Base-by-base conservation (phyloP, 2,329 filamentous ascomycete genomes). In the Ophiocordyceps robertsii region DNA sequence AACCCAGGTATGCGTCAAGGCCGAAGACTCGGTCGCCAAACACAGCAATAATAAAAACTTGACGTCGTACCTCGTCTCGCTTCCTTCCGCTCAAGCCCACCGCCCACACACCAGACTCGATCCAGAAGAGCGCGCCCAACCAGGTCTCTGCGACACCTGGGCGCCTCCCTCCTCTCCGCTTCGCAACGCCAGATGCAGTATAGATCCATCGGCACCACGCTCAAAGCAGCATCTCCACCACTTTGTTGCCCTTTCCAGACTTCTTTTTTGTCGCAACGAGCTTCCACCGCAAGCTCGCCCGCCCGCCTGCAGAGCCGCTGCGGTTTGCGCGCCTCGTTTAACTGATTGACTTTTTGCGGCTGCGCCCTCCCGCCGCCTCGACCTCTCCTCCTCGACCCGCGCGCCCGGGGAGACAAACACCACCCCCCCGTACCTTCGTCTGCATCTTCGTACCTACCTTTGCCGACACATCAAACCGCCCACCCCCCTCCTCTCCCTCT, bases 211-310 rank as follows among this genome's bases (percentile, higher is more conserved):
- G 69, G 72, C 72, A 75, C 70, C 69, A 75, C 70, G 67, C 73
- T 74, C 73, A 74, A 77, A 76, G 65, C 65, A 77, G 73, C 41
- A 73, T 73, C 71, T 75, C 72, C 72, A 75, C 73, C 66, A 66
- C 62, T 65, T 39, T 66, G 68, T 40, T 44, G 40, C 32, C 40
- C 21, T 36, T 16, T 37, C 40, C 19, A 37, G 32, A 16, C 33
- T 41, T 16, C 24, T 19, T 29, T 7, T 27, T 36, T 16, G 33
- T 16, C 33, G 33, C 24, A n/a, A 37, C 14, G 33, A 29, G 19
- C 40, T 41, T 37, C 32, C 12, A 17, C 40, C 19, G 37, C 17
- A 24, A 29, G n/a, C 8, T 33, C 16, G 8, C 14, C 24, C 6
- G 16, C 29, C 21, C n/a, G 39, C 39, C 11, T 16, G 37, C 37